phyloP scores from a whole-genome alignment of 2,329 filamentous ascomycete genomes.

The Huntiella decipiens region DNA sequence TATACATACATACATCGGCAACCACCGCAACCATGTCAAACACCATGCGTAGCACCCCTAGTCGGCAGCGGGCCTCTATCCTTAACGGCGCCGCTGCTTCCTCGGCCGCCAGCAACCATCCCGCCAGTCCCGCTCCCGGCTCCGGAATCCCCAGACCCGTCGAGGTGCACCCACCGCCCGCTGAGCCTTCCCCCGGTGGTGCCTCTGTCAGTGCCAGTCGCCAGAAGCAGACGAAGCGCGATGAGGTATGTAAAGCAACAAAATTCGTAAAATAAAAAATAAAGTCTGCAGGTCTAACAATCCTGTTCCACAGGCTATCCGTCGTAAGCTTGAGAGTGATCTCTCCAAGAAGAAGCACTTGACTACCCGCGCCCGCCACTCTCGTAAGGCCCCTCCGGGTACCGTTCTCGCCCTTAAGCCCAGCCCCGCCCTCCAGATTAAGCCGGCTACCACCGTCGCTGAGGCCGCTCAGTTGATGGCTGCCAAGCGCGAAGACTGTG shows the following conservation, averaged over 20 bases:
- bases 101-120: slow-evolving; percentile 23
- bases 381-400: slow-evolving; percentile 84
- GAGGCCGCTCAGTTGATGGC: slow-evolving; percentile 98
- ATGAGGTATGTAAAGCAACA: slow-evolving; percentile 55
- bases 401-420: slow-evolving; percentile 91
- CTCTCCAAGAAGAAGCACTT: slow-evolving; percentile 92
- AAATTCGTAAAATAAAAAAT: background rate
- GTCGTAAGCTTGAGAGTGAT: slow-evolving; percentile 89
- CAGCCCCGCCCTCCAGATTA: slow-evolving; percentile 91
- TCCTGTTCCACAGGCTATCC: slow-evolving; percentile 53
- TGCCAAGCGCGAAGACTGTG: slow-evolving; percentile 94
- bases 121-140: slow-evolving; percentile 34
- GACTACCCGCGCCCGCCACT: slow-evolving; percentile 58
- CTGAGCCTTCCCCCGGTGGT: slow-evolving; percentile 38
- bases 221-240: slow-evolving; percentile 89
- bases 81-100: slow-evolving; percentile 14
- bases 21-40: slow-evolving; percentile 24
- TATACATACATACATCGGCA: too few relatives aligned
- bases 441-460: slow-evolving; percentile 79
- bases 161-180: slow-evolving; percentile 38
- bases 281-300: slow-evolving; percentile 7
- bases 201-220: slow-evolving; percentile 70
- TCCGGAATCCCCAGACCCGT: slow-evolving; percentile 59
- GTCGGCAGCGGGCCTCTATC: slow-evolving; percentile 35
- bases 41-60: slow-evolving; percentile 54